phyloP scores from a whole-genome alignment of 2,329 filamentous ascomycete species.

The Aspergillus sp. region DNA sequence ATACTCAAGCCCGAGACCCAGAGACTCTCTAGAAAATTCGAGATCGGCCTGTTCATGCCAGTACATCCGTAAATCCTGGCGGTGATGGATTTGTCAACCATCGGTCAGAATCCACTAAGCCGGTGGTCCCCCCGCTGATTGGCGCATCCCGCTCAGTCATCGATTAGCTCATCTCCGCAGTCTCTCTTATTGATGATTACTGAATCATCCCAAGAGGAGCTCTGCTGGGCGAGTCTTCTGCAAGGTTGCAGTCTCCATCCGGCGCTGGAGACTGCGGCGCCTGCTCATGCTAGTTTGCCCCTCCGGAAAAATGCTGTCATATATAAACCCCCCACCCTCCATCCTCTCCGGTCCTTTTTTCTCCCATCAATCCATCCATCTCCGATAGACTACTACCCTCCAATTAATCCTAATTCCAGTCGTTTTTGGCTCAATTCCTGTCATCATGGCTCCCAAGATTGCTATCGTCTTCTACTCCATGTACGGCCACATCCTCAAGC shows the following conservation, averaged over 20 bases:
- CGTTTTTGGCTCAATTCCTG: conserved; percentile 5
- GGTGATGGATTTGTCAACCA: conserved; percentile 31
- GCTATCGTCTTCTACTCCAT: conserved; percentile 92
- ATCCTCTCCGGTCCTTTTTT: neutral
- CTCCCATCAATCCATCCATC: neutral
- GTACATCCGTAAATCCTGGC: no score
- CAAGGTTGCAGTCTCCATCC: neutral
- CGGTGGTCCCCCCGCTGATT: conserved; percentile 4
- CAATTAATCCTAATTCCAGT: neutral
- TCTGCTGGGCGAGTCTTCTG: neutral
- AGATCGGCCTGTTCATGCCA: no score
- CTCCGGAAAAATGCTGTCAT: neutral
- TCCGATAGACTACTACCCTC: neutral
- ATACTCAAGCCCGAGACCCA: no score
- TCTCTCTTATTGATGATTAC: neutral
- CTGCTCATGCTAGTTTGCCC: neutral
- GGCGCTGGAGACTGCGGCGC: no score
- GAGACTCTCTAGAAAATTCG: no score
- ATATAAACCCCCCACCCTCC: neutral
- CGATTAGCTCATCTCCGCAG: neutral
- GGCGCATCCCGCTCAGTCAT: neutral
- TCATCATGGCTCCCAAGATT: conserved; percentile 82
- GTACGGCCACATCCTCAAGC: conserved; percentile 82
- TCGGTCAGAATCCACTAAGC: conserved; percentile 33
- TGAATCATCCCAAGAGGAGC: neutral